Evolutionary conservation across 192 early-diverging fungal species (phyloP).

Genomic region (Coemansia sp.): DNA sequence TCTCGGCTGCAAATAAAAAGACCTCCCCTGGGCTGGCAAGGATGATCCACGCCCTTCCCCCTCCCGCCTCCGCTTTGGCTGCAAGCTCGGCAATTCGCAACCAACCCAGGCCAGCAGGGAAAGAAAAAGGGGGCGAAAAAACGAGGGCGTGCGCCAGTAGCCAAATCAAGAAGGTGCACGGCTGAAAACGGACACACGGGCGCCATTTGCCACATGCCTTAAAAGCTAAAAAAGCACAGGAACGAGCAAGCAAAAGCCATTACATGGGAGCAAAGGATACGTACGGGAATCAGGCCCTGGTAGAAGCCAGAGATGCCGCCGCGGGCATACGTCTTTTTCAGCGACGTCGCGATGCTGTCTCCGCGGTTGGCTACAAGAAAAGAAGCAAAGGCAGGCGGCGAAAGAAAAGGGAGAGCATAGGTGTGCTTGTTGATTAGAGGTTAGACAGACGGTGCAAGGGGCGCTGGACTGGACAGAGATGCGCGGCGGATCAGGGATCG

Average conservation of each 20-base stretch:
- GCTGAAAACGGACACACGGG: neutral
- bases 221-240: neutral
- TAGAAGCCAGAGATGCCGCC: slow-evolving; percentile 92
- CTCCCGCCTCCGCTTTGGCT: no score
- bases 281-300: slow-evolving; percentile 83
- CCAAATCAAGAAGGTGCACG: neutral
- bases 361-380: slow-evolving; percentile 71
- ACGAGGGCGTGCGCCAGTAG: neutral
- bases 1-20: slow-evolving; percentile 7
- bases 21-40: slow-evolving; percentile 9
- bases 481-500: neutral
- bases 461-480: no score
- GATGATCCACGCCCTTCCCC: no score
- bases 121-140: neutral
- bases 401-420: neutral
- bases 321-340: slow-evolving; percentile 75
- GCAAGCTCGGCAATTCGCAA: no score
- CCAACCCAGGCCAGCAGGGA: no score
- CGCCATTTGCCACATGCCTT: slow-evolving; percentile 19
- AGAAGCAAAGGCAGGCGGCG: neutral
- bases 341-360: slow-evolving; percentile 68
- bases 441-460: no score
- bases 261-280: slow-evolving; percentile 1
- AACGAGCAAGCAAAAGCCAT: neutral
- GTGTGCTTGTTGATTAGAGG: neutral